phyloP scores from a whole-genome alignment of 331 rosid genomes.

The Telfairia occidentalis region DNA sequence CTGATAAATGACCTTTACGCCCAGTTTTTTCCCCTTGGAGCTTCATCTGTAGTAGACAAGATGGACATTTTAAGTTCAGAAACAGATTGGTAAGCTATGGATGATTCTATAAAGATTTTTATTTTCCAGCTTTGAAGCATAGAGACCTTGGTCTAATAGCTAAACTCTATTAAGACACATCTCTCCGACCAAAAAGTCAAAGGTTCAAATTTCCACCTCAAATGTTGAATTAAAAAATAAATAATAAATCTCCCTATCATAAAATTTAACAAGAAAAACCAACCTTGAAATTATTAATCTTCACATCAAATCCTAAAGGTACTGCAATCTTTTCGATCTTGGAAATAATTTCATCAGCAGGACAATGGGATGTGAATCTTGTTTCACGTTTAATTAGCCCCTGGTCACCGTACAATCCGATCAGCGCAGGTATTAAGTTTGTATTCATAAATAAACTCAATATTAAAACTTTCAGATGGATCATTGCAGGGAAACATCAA shows the following conservation, averaged over 20 bases:
- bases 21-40: slow-evolving; percentile 82
- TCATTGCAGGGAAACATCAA: background rate
- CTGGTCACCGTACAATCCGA: slow-evolving; percentile 26
- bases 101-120: background rate
- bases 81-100: background rate
- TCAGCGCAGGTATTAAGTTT: background rate
- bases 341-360: slow-evolving; percentile 77
- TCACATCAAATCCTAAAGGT: slow-evolving; percentile 83
- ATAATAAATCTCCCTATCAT: too few species aligned
- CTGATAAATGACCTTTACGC: slow-evolving; percentile 84
- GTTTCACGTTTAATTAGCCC: slow-evolving; percentile 77
- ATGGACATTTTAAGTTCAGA: background rate
- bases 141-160: background rate
- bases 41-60: slow-evolving; percentile 45
- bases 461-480: background rate
- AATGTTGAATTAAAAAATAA: too few species aligned
- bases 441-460: background rate
- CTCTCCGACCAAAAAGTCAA: too few species aligned
- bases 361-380: slow-evolving; percentile 77
- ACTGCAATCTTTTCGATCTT: slow-evolving; percentile 67
- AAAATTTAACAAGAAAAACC: background rate
- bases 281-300: slow-evolving; percentile 83
- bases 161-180: too few species aligned
- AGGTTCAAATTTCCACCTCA: too few species aligned
- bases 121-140: background rate